These are phyloP conservation scores for Thelonectria blattea DNA, from an alignment of 2,329 filamentous ascomycete genomes.

Conservation along the genomic window DNA sequence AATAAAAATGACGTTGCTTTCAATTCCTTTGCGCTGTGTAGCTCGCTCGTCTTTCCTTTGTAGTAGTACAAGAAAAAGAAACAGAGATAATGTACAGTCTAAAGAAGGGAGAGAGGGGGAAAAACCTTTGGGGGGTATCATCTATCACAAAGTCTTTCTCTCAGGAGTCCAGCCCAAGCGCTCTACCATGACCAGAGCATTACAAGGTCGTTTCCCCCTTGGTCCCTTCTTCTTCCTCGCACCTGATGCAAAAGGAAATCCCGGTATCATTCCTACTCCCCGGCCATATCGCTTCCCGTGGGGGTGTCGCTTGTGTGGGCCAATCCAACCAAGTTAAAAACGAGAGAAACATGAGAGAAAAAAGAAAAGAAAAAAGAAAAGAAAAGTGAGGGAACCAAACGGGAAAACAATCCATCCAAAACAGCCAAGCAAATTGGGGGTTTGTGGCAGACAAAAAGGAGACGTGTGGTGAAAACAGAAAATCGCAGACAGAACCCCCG, in stretches of 20 bases:
- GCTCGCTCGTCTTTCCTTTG: slow-evolving; percentile 31
- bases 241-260: slow-evolving; percentile 34
- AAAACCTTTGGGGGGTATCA: slow-evolving; percentile 40
- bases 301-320: slow-evolving; percentile 23
- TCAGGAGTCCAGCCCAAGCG: slow-evolving; percentile 41
- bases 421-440: slow-evolving; percentile 28
- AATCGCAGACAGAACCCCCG: slow-evolving; percentile 26
- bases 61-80: neutral
- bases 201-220: slow-evolving; percentile 23
- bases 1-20: slow-evolving; percentile 15
- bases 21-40: slow-evolving; percentile 34
- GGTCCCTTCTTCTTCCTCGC: slow-evolving; percentile 32
- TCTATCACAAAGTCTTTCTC: slow-evolving; percentile 36
- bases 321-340: slow-evolving; percentile 24
- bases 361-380: slow-evolving; percentile 20
- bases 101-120: slow-evolving; percentile 25
- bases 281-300: slow-evolving; percentile 24
- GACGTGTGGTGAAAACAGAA: slow-evolving; percentile 9
- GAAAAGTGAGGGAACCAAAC: slow-evolving; percentile 20
- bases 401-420: slow-evolving; percentile 18
- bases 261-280: slow-evolving; percentile 10
- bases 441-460: slow-evolving; percentile 14
- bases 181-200: slow-evolving; percentile 31
- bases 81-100: slow-evolving; percentile 38
- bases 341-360: slow-evolving; percentile 19